phyloP scores from a whole-genome alignment of 2,329 filamentous ascomycete genomes.

The Apiospora pterosperma region DNA sequence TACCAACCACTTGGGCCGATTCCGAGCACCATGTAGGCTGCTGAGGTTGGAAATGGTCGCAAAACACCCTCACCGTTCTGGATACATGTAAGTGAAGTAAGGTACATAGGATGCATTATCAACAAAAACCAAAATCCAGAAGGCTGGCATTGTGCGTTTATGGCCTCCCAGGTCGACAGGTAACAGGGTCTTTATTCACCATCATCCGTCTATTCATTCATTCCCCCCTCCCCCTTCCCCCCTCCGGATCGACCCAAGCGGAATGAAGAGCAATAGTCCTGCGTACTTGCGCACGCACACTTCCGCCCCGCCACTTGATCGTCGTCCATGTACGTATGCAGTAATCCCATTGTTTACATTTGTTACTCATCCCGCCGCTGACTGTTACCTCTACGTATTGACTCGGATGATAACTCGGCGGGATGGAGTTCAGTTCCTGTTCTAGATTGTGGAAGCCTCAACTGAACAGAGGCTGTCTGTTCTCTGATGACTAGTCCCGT shows the following conservation, averaged over 20 bases:
- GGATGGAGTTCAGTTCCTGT: neutral
- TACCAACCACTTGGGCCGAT: neutral
- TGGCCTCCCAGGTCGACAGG: too few species aligned
- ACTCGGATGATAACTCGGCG: neutral
- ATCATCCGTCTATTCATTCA: neutral
- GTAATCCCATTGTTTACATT: neutral
- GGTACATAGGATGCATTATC: neutral
- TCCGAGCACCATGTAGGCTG: neutral
- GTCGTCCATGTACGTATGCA: neutral
- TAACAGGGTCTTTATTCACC: neutral
- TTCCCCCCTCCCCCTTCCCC: neutral
- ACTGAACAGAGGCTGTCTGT: neutral
- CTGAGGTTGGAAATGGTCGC: neutral
- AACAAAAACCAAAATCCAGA: neutral
- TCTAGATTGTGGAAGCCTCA: constrained; percentile 1
- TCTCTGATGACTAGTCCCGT: neutral
- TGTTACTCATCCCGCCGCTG: neutral
- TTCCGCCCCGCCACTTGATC: neutral
- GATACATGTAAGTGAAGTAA: too few species aligned
- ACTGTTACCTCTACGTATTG: neutral
- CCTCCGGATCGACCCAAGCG: neutral
- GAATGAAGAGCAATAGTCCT: neutral
- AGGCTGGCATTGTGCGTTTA: too few species aligned
- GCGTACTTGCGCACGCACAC: neutral
- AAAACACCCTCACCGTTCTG: neutral